Conservation (phyloP, 495 filamentous ascomycete species). For the Daldinia childiae region DNA sequence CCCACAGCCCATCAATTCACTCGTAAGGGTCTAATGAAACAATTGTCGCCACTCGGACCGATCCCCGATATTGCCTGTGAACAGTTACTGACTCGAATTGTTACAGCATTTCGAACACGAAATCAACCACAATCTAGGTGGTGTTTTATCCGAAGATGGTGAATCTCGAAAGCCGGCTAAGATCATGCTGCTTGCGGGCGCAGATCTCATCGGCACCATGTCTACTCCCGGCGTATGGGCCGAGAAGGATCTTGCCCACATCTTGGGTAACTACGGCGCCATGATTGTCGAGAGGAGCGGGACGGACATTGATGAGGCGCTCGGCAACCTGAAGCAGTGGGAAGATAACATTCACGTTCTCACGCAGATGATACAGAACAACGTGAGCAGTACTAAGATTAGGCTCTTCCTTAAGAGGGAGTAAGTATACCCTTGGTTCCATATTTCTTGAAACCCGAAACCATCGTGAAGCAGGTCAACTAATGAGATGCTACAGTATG, state of each 20-base stretch:
- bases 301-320: conserved; percentile 87
- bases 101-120: conserved; percentile 79
- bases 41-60: background rate
- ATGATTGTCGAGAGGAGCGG: conserved; percentile 91
- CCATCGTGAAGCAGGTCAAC: conserved; percentile 44
- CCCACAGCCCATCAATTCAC: background rate
- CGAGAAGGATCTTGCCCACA: conserved; percentile 82
- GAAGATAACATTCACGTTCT: conserved; percentile 84
- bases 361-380: conserved; percentile 87
- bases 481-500: conserved; percentile 22
- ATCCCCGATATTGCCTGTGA: conserved; percentile 1
- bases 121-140: conserved; percentile 80
- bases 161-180: conserved; percentile 60
- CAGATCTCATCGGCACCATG: conserved; percentile 82
- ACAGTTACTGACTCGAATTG: conserved; percentile 15
- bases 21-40: background rate
- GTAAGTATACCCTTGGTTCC: conserved; percentile 68
- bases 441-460: conserved; percentile 42
- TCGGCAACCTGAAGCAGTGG: conserved; percentile 74
- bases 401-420: conserved; percentile 82
- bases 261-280: conserved; percentile 84
- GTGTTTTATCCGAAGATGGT: conserved; percentile 73
- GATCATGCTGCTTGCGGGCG: conserved; percentile 80
- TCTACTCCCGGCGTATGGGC: conserved; percentile 75
- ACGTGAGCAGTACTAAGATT: conserved; percentile 90